Evolutionary conservation across 768 basidiomycete genomes (phyloP), one percentile per base, ranked within the genome.

Genomic region (Termitomyces titanicus): DNA sequence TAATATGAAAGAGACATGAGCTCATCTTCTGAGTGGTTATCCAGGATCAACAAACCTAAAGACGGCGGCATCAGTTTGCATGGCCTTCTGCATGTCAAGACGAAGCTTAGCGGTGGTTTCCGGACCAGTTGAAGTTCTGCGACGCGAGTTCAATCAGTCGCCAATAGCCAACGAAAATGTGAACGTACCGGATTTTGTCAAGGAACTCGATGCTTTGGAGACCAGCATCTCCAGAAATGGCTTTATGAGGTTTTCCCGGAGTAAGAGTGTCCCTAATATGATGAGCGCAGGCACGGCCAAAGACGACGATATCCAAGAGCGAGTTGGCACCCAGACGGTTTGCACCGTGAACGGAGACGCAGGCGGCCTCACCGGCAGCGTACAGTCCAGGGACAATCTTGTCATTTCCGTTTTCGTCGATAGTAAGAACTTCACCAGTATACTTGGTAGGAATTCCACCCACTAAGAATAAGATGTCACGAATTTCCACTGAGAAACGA

Each of bases 271-370:
- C 93, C 62, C 85, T 86, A 70, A 98, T 98, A 75, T 98, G 97
- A 73, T 97, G 91, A 25, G 97, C 96, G 64, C 92, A 94, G n/a
- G 97, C 96, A 72, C 97, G 94, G 64, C 97, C 97, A 65, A 98
- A 99, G 62, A 98, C 97, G 71, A 98, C 97, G 63, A 98, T 97
- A 71, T 98, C 97, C 62, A 99, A 79, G 25, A 99, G 86, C 20
- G 97, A 99, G 81, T 99, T 99, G 68, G 97, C 97, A 64, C 97
- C 97, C 51, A 99, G 89, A 73, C 97, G 94, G 79, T 99, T 99
- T 61, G 97, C 97, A 60, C 97, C 97, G 65, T 99, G 97, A 18
- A 99, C 97, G 18, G 97, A 99, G 31, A 98, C 97, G 63, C 93
- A 98, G 7, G 97, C 97, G 51, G 96, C 97, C 75, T 99, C 97